These are phyloP conservation scores for Saccharomycopsis sp. DNA, from an alignment of 805 yeast genomes.

Conservation along the genomic window DNA sequence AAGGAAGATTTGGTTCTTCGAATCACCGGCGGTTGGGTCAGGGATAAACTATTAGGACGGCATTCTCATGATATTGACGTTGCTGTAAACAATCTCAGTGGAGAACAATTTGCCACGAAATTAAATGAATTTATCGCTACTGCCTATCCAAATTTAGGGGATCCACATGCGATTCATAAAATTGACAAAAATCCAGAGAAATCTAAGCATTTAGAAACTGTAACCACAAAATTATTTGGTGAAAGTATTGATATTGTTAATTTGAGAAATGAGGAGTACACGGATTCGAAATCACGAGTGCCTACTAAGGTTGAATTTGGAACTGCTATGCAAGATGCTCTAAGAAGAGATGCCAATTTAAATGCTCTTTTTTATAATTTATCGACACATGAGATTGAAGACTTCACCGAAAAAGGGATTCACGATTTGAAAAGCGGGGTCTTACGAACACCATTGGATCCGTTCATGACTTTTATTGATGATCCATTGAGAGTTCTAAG, in stretches of 20 bases:
- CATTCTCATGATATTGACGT: slow-evolving; percentile 86
- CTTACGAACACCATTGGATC: slow-evolving; percentile 82
- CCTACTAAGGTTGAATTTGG: slow-evolving; percentile 72
- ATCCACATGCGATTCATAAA: slow-evolving; percentile 56
- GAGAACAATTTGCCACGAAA: slow-evolving; percentile 74
- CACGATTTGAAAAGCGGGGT: slow-evolving; percentile 63
- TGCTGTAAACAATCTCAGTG: slow-evolving; percentile 78
- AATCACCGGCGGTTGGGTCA: slow-evolving; percentile 98
- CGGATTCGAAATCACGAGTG: slow-evolving; percentile 68
- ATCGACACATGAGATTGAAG: slow-evolving; percentile 64
- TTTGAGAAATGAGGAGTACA: slow-evolving; percentile 78
- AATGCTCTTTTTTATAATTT: slow-evolving; percentile 90
- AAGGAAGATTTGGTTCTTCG: slow-evolving; percentile 45
- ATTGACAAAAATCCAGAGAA: slow-evolving; percentile 92
- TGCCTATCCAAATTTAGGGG: slow-evolving; percentile 23
- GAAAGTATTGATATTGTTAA: slow-evolving; percentile 93
- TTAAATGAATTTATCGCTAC: slow-evolving; percentile 44
- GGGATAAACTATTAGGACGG: slow-evolving; percentile 82
- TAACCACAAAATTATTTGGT: slow-evolving; percentile 80
- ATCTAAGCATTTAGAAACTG: slow-evolving; percentile 93
- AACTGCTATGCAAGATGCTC: slow-evolving; percentile 86
- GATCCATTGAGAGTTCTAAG: slow-evolving; percentile 91
- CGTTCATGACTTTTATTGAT: slow-evolving; percentile 79
- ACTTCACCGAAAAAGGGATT: slow-evolving; percentile 71
- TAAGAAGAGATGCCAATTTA: slow-evolving; percentile 90